Evolutionary conservation across 495 filamentous ascomycete genomes (phyloP).

Genomic region (Neurospora sp.): DNA sequence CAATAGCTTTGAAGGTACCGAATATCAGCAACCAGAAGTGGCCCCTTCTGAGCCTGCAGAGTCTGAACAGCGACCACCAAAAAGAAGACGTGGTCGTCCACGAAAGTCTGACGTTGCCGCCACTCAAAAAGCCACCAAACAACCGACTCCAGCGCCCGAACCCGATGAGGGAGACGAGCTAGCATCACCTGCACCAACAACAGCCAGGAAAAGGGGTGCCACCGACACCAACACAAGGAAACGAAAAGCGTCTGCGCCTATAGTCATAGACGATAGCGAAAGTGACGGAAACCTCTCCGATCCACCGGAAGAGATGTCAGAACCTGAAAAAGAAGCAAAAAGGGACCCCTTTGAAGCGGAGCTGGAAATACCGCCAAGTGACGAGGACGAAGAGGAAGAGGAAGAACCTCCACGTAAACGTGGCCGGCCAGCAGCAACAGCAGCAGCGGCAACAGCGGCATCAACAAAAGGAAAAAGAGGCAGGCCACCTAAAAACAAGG

Average conservation of each 20-base stretch:
- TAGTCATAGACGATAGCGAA: neutral
- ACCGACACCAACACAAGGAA: neutral
- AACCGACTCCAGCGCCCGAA: neutral
- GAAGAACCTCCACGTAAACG: neutral
- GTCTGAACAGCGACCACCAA: constrained; percentile 2
- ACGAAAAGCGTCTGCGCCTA: neutral
- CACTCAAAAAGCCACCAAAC: neutral
- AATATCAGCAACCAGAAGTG: neutral
- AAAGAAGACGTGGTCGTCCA: constrained; percentile 10
- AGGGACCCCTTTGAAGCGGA: neutral
- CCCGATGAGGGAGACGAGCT: neutral
- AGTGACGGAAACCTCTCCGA: neutral
- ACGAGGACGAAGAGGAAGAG: neutral
- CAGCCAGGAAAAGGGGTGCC: neutral
- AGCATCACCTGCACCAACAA: neutral
- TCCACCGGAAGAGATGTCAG: neutral
- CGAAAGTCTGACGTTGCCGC: constrained; percentile 2
- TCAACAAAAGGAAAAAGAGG: neutral
- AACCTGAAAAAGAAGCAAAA: neutral
- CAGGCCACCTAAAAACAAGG: neutral
- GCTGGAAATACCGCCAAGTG: neutral
- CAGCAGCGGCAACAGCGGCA: neutral
- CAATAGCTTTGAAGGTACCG: neutral
- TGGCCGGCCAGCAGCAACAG: neutral
- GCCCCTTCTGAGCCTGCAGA: neutral